Evolutionary conservation across 1,284 basidiomycete genomes (phyloP), one percentile per base, ranked within the genome.

Genomic region (Phellopilus nigrolimitatus): DNA sequence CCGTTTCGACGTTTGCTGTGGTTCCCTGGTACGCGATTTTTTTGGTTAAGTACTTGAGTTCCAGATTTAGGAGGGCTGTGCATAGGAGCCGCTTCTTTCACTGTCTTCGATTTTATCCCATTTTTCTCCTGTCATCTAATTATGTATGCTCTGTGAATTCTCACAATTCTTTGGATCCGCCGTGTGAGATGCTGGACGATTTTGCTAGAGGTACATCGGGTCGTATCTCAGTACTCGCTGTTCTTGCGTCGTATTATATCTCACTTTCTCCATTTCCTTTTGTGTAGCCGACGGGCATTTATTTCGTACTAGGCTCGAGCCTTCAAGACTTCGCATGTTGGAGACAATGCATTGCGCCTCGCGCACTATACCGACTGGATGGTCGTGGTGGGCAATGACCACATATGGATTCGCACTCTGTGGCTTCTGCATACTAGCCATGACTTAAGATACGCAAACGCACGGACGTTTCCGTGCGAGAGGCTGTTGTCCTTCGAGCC

Each of bases 381-480:
- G 6, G n/a, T 33, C 31, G n/a, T n/a, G n/a, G n/a, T n/a, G n/a
- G n/a, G 39, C 22, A 25, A 41, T 19, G 24, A 27, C 24, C 22
- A 21, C 21, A 10, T 4, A 22, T 10, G 10, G 6, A 21, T 41
- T 10, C 22, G 22, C 39, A 22, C 12, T 41, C 39, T 24, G 10
- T 10, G 39, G 5, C 17, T 21, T 22, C 39, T 36, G 33, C 19
- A 34, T 27, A 24, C 21, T 34, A 19, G 19, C 31, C 19, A n/a
- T 5, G 22, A 17, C 13, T 28, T n/a, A 17, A 7, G 15, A 37
- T 15, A 37, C 34, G 19, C 2, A 37, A 37, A 13, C 13, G 36
- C 36, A 48, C 46, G 46, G 46, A 28, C 36, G 46, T 48, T 48
- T 48, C 46, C 49, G 49, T 24, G 49, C 5, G 3, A 44, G 21